phyloP scores from a whole-genome alignment of 106 monocot species.

The Dactylorhiza incarnata region DNA sequence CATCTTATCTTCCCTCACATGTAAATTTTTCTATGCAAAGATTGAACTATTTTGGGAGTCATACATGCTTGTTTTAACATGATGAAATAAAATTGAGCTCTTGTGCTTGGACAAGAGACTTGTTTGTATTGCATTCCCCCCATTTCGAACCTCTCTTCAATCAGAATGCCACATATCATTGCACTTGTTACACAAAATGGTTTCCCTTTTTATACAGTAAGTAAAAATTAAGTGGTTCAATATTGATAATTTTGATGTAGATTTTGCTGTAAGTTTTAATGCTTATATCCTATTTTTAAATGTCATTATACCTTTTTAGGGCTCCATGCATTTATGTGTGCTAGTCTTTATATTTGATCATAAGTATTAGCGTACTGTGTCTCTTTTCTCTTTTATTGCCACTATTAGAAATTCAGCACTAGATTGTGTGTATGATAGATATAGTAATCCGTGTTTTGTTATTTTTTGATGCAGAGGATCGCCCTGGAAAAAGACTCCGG shows the following conservation, averaged over 20 bases:
- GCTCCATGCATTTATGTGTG: neutral
- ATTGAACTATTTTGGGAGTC: too few species aligned
- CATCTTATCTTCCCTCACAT: too few species aligned
- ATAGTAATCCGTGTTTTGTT: neutral
- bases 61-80: too few species aligned
- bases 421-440: neutral
- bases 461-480: slow-evolving; percentile 40
- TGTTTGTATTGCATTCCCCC: too few species aligned
- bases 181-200: too few species aligned
- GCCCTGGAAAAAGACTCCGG: slow-evolving; percentile 55
- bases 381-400: neutral
- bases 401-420: neutral
- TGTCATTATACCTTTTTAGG: neutral
- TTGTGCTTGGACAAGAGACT: neutral
- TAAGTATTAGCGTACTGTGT: neutral
- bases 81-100: too few species aligned
- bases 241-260: neutral
- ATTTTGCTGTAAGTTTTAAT: neutral
- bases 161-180: too few species aligned
- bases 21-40: too few species aligned
- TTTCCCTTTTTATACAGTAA: too few species aligned
- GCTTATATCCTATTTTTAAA: neutral
- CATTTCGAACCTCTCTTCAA: too few species aligned
- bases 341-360: neutral
- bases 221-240: neutral